Evolutionary conservation across 2,329 filamentous ascomycete genomes (phyloP).

Genomic region (Rasamsonia emersonii): DNA sequence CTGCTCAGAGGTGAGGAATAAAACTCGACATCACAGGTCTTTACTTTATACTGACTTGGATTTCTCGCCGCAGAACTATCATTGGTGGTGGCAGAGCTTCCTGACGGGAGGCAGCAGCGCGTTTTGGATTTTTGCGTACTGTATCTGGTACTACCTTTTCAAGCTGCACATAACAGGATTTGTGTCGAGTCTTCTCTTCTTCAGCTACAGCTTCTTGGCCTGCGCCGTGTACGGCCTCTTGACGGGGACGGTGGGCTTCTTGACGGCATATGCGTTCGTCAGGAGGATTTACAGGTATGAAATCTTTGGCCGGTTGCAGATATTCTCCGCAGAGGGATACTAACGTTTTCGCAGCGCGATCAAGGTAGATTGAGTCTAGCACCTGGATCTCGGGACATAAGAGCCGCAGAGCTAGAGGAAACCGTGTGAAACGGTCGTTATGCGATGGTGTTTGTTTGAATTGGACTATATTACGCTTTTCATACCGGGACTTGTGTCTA

Average conservation of each 20-base stretch:
- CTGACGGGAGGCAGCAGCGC: conserved; percentile 66
- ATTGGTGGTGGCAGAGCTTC: conserved; percentile 92
- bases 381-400: no score
- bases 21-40: no score
- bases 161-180: conserved; percentile 76
- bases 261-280: conserved; percentile 77
- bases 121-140: conserved; percentile 75
- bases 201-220: conserved; percentile 73
- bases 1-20: conserved; percentile 64
- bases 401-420: no score
- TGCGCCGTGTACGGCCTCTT: conserved; percentile 73
- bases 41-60: conserved; percentile 8
- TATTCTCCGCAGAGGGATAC: no score
- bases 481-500: no score
- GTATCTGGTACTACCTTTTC: conserved; percentile 72
- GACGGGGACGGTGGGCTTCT: conserved; percentile 74
- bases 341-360: no score
- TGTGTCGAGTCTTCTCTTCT: conserved; percentile 72
- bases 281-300: conserved; percentile 72
- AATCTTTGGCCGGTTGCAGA: no score
- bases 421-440: no score
- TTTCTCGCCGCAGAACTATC: conserved; percentile 56
- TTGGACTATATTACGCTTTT: no score
- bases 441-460: no score
- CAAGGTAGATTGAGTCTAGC: no score